A percentile compares a stretch with the other conserved stretches of the same genome.
Conservation (phyloP, 495 filamentous ascomycete genomes). For the Hypoxylon trugodes region DNA sequence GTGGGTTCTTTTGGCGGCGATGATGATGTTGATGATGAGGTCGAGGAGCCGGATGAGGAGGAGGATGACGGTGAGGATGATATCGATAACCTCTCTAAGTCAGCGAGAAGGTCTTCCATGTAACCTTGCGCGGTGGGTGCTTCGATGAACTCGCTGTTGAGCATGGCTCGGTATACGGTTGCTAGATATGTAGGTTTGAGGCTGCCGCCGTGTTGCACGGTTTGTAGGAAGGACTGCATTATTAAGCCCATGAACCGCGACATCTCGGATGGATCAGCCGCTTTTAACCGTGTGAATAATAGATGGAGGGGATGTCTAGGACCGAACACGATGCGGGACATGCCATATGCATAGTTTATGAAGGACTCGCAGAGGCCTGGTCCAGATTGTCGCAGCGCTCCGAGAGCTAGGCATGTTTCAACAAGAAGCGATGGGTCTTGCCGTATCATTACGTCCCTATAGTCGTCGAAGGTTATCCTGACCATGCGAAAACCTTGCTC, state of each 20-base stretch:
- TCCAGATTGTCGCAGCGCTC: conserved; percentile 22
- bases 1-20: background rate
- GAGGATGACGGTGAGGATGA: background rate
- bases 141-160: conserved; percentile 33
- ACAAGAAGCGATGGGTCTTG: conserved; percentile 34
- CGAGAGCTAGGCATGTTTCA: conserved; percentile 30
- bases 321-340: conserved; percentile 32
- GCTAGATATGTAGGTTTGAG: conserved; percentile 36
- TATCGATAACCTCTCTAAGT: conserved; percentile 2
- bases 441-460: conserved; percentile 19
- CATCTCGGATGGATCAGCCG: conserved; percentile 6
- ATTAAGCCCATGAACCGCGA: conserved; percentile 8
- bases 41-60: background rate
- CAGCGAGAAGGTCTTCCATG: conserved; percentile 17
- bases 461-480: conserved; percentile 31
- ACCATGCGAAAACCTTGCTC: conserved; percentile 33
- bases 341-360: conserved; percentile 18
- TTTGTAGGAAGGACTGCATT: conserved; percentile 19
- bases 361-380: conserved; percentile 27
- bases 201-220: conserved; percentile 7
- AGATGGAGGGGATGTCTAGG: conserved; percentile 34
- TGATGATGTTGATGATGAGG: too few species aligned
- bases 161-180: conserved; percentile 34
- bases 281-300: conserved; percentile 13
- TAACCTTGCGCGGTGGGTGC: conserved; percentile 2